Base-by-base conservation (phyloP, 208 protist species). In the Plasmodiophora brassicae region DNA sequence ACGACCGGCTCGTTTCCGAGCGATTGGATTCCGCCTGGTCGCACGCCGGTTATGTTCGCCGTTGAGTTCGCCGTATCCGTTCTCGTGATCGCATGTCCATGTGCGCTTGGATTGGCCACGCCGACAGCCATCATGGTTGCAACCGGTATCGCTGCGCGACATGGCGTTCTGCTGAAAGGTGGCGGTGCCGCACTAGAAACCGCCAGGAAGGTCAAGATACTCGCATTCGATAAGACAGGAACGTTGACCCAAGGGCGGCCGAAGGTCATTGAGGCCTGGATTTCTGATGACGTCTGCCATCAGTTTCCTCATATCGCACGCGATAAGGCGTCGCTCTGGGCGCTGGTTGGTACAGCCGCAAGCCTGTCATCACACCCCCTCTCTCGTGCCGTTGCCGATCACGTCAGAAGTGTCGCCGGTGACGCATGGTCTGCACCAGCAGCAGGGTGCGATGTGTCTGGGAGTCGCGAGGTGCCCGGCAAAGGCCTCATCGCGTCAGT, bases 21-120 rank as follows among this genome's bases (percentile, higher is more conserved):
- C 60, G 87, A 93, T 0, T 98, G 98, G 93, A 97, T 98, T 14
- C 96, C 96, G 0, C 57, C 89, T 45, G 96, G 98, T 22, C 84
- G 98, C 10, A 0, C 25, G 5, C 85, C 98, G 22, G 92, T 96
- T 5, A 0, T 98, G 0, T 0, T 94, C 22, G 96, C 94, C n/a
- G n/a, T n/a, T n/a, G n/a, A n/a, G n/a, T n/a, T n/a, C n/a, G n/a
- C n/a, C n/a, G n/a, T n/a, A n/a, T n/a, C 53, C 38, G 85, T 89
- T 0, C 20, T 0, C 20, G 89, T 92, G 20, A 89, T 92, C 84
- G 84, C 88, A 0, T 92, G 90, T 86, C 90, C 90, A 44, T 92
- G 91, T 87, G 78, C 91, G 8, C 50, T 92, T 36, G 91, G 91
- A 1, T 88, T 92, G 10, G 91, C 91, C 20, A 92, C 91, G 41